A percentile compares a stretch with the other conserved stretches of the same genome.
phyloP scores from a whole-genome alignment of 768 basidiomycete genomes.

The Aureoboletus auriporus region DNA sequence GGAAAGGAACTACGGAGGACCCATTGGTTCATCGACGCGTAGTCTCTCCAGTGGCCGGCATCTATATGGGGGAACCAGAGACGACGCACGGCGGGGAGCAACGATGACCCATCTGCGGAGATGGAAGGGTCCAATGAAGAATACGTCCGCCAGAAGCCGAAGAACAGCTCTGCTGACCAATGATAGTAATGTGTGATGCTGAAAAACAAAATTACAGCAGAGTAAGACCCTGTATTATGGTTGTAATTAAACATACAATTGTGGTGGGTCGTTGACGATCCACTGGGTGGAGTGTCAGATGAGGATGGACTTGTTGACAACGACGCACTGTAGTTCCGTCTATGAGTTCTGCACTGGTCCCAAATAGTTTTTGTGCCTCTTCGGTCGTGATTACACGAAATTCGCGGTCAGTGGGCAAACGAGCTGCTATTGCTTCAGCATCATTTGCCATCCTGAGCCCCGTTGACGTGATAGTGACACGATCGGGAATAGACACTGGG shows the following conservation, averaged over 20 bases:
- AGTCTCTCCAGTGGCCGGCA: conserved; percentile 84
- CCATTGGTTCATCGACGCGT: conserved; percentile 88
- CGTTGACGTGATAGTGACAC: conserved; percentile 67
- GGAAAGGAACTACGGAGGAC: conserved; percentile 80
- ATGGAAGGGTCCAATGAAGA: conserved; percentile 75
- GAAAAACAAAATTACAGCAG: background rate
- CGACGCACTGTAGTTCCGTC: conserved; percentile 67
- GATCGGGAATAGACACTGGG: conserved; percentile 63
- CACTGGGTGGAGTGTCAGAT: conserved; percentile 42
- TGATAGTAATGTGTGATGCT: conserved; percentile 94
- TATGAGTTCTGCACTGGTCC: conserved; percentile 65
- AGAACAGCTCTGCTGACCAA: conserved; percentile 88
- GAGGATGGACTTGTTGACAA: background rate
- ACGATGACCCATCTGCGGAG: conserved; percentile 57
- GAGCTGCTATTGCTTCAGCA: conserved; percentile 45
- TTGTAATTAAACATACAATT: conserved; percentile 55
- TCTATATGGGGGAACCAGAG: conserved; percentile 74
- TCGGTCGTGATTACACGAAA: conserved; percentile 70
- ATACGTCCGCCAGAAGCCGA: conserved; percentile 91
- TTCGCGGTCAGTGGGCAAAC: conserved; percentile 74
- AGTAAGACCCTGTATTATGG: background rate
- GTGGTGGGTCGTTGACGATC: conserved; percentile 78
- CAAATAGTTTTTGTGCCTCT: conserved; percentile 68
- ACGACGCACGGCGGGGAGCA: conserved; percentile 69
- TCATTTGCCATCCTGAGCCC: conserved; percentile 58